Conservation (phyloP, 1,139 yeast genomes). For the Meyerozyma athensensis region DNA sequence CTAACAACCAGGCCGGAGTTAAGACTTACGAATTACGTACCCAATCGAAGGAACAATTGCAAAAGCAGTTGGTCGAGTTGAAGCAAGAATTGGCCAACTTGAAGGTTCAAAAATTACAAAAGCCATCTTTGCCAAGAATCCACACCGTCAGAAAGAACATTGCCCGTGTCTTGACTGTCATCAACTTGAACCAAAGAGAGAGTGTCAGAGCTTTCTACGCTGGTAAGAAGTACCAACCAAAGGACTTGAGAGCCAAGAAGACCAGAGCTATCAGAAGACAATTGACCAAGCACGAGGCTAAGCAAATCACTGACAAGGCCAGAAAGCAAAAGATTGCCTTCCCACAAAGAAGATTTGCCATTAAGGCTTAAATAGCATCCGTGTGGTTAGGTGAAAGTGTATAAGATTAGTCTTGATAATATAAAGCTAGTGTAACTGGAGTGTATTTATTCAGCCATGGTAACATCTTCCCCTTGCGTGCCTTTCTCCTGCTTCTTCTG, state of each 20-base stretch:
- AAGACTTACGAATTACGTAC: constrained; percentile 96
- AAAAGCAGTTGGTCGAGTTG: constrained; percentile 88
- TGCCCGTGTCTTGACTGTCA: constrained; percentile 96
- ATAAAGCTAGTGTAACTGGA: constrained; percentile 4
- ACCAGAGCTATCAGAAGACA: constrained; percentile 99
- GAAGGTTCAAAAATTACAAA: constrained; percentile 93
- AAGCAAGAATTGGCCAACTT: constrained; percentile 96
- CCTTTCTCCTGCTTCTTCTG: constrained; percentile 24
- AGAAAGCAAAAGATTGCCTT: constrained; percentile 89
- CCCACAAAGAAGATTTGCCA: constrained; percentile 98
- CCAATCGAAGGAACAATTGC: constrained; percentile 95
- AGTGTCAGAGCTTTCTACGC: constrained; percentile 93
- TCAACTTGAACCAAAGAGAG: constrained; percentile 95
- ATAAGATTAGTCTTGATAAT: constrained; percentile 9
- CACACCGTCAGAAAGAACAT: constrained; percentile 96
- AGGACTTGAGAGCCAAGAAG: constrained; percentile 98
- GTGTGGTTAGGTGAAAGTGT: constrained; percentile 1
- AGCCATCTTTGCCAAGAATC: constrained; percentile 91
- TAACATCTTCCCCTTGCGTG: constrained; percentile 13
- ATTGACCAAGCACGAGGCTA: constrained; percentile 83
- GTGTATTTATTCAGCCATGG: constrained; percentile 11
- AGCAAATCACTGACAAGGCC: constrained; percentile 80
- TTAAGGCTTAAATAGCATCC: constrained; percentile 74
- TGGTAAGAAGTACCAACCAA: constrained; percentile 96
- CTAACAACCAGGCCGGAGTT: constrained; percentile 69